phyloP scores from a whole-genome alignment of 768 basidiomycete genomes.

The Lepiota venenata region DNA sequence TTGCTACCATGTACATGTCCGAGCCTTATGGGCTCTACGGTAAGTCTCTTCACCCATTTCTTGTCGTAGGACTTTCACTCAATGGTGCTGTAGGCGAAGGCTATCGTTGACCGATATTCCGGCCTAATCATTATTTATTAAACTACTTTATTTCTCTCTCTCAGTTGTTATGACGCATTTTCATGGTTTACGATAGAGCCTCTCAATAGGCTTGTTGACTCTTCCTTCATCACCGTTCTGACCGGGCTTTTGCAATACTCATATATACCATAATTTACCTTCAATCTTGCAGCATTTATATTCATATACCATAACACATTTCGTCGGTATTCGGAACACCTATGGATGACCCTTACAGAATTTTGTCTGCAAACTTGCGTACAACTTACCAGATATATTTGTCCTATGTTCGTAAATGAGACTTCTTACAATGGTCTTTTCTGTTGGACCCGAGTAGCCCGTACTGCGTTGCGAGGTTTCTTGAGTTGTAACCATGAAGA shows the following conservation, averaged over 20 bases:
- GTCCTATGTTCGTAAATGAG: too few species aligned
- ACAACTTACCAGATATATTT: too few species aligned
- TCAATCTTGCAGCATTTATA: not conserved
- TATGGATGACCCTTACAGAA: slow-evolving; percentile 20
- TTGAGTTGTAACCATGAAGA: not conserved
- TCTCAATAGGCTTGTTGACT: not conserved
- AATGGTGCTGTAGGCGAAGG: not conserved
- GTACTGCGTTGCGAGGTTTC: not conserved
- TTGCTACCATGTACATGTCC: slow-evolving; percentile 19
- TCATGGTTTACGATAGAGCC: not conserved
- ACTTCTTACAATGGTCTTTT: too few species aligned
- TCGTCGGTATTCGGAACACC: slow-evolving; percentile 5
- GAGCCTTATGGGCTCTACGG: slow-evolving; percentile 25
- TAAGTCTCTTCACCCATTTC: slow-evolving; percentile 10
- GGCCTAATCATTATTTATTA: not conserved
- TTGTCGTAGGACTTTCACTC: not conserved
- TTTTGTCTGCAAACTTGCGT: too few species aligned
- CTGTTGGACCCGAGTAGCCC: too few species aligned
- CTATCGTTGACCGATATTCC: slow-evolving; percentile 1
- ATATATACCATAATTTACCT: slow-evolving; percentile 17
- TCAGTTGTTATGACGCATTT: not conserved
- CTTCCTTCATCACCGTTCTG: not conserved
- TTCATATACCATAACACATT: not conserved
- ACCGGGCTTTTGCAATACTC: slow-evolving; percentile 16
- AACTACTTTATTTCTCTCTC: slow-evolving; percentile 2